Evolutionary conservation across 495 filamentous ascomycete species (phyloP), one percentile per base, ranked within the genome.

Genomic region (Xylaria bambusicola): DNA sequence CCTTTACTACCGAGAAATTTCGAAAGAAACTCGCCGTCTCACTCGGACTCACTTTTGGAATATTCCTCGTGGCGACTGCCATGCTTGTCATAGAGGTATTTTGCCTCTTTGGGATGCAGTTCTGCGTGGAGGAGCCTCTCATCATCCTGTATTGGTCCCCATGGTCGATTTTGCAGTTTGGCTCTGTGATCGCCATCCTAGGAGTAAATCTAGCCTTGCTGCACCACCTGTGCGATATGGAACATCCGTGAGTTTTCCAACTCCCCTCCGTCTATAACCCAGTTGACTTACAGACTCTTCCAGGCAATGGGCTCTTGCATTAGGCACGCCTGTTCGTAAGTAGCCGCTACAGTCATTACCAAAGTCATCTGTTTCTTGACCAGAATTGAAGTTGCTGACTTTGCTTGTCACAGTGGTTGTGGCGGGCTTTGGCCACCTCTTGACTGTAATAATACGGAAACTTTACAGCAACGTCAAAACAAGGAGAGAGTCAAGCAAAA

Each of bases 271-370:
- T 15, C 45, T 15, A 35, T 35, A 3, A 44, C 21, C 40, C 10
- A 24, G 29, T 2, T 21, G 38, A 40, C 51, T 53, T 38, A 52
- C 18, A 20, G 27, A 8, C 18, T 35, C n/a, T 15, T 42, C 1
- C 52, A 77, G 75, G 12, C 70, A 73, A 0, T 82, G 76, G 76
- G 74, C 72, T n/a, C 58, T 80, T 2, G 76, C 75, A 0, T 62
- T 82, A 9, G 79, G 80, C 10, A 82, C 80, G 1, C 80, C 80
- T 0, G 75, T 81, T 0, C 71, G n/a, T n/a, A n/a, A n/a, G n/a
- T n/a, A n/a, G n/a, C n/a, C n/a, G n/a, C n/a, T n/a, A n/a, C n/a
- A n/a, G n/a, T n/a, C n/a, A n/a, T n/a, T n/a, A n/a, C n/a, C n/a
- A n/a, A n/a, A n/a, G n/a, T n/a, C n/a, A n/a, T n/a, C n/a, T n/a